Percentiles rank a stretch among this genome's conserved stretches.
phyloP scores from a whole-genome alignment of 768 basidiomycete species.

The Russula griseocarnosa region DNA sequence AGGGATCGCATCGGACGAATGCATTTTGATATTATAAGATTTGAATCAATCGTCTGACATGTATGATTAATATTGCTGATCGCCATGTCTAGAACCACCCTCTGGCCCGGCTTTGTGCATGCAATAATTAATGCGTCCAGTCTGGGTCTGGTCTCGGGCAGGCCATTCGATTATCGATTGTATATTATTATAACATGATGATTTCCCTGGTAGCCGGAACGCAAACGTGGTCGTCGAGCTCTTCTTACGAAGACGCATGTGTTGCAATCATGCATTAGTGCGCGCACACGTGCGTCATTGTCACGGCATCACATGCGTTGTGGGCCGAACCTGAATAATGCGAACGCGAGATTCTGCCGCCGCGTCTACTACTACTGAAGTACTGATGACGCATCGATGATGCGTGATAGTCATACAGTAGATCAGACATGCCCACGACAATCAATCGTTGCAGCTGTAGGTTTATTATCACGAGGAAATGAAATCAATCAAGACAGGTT shows the following conservation, averaged over 20 bases:
- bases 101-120: background rate
- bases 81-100: background rate
- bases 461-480: background rate
- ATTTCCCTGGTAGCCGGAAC: background rate
- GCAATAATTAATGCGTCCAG: too few species aligned
- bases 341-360: too few species aligned
- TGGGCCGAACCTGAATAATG: background rate
- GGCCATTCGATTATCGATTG: background rate
- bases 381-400: too few species aligned
- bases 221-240: background rate
- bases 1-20: constrained; percentile 10
- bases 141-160: background rate
- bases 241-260: background rate
- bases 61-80: background rate
- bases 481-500: background rate
- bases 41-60: background rate
- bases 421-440: too few species aligned
- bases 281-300: background rate
- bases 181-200: background rate
- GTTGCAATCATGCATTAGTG: constrained; percentile 2
- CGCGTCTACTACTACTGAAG: too few species aligned
- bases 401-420: too few species aligned
- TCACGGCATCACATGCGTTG: background rate
- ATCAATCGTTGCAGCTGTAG: background rate
- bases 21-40: background rate